A percentile compares a stretch with the other conserved stretches of the same genome.
Conservation (phyloP, 163 green algal genomes). For the Dunaliella salina region DNA sequence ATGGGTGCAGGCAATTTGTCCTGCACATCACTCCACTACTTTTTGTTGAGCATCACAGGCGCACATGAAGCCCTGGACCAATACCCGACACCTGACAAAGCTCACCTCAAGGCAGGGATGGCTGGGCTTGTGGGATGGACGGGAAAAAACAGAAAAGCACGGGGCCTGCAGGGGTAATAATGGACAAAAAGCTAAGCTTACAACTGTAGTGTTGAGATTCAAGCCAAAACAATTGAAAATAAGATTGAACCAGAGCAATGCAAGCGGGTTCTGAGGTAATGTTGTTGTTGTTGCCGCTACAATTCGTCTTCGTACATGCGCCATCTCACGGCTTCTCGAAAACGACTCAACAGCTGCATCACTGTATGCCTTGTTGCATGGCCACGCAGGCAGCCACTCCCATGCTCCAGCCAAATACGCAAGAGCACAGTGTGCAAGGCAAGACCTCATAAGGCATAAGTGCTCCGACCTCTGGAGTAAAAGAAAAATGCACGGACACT, state of each 20-base stretch:
- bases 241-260: no score
- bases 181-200: no score
- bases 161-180: no score
- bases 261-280: no score
- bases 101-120: no score
- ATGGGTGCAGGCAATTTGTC: not conserved
- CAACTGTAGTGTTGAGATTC: no score
- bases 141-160: no score
- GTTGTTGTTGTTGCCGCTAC: not conserved
- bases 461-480: not conserved
- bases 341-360: constrained; percentile 13
- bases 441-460: not conserved
- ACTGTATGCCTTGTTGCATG: constrained; percentile 9
- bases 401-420: not conserved
- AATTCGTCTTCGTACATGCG: constrained; percentile 11
- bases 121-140: no score
- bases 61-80: no score
- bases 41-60: constrained; percentile 5
- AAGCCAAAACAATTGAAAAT: no score
- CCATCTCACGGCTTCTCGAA: not conserved
- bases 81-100: no score
- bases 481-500: not conserved
- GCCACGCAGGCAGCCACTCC: not conserved
- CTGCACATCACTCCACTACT: constrained; percentile 11
- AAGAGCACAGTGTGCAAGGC: not conserved